Base-by-base conservation (phyloP, 2,329 filamentous ascomycete genomes). In the Teratosphaeria gauchensis region DNA sequence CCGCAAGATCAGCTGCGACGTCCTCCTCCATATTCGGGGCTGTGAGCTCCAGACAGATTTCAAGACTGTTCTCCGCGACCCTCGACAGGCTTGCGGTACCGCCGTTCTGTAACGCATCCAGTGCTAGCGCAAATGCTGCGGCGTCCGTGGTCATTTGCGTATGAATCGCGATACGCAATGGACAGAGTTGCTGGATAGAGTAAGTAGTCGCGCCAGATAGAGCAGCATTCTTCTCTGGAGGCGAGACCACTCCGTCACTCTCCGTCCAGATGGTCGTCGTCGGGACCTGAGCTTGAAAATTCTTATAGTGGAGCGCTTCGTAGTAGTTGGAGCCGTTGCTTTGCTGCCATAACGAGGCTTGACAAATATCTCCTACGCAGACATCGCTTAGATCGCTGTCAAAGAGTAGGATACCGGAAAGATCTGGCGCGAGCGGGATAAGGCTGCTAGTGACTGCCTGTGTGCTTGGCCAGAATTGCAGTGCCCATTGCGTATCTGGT, bases 391-490 rank as follows among this genome's bases (percentile, higher is more conserved):
- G 56, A 32, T 63, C 56, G 42, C 61, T 66, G 19, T 61, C 61
- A 9, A 65, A 46, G 11, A 70, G 58, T 2, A 65, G 61, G 54
- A 71, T 65, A 33, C 69, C 69, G 28, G 57, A 54, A 48, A 71
- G 67, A 55, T 71, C 69, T 2, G 69, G 67, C 1, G 67, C 59
- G 5, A 71, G 64, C 1, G 69, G 58, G 28, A 70, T 58, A 57
- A 69, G 68, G 5, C 64, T 61, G 55, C 61, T 56, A 4, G 67
- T 66, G 33, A 68, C 60, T 2, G 56, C 58, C 14, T 60, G 58
- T 11, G 68, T 66, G 60, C 66, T 69, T 6, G 69, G 69, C 66
- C 67, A 71, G 58, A 64, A 70, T 56, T 65, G 63, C 9, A 71
- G 58, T 16, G 69, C 67, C 69, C 69, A 70, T 58, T 70, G 69